Base-by-base conservation (phyloP, 305 asterid genomes). In the Solanum hybrid region DNA sequence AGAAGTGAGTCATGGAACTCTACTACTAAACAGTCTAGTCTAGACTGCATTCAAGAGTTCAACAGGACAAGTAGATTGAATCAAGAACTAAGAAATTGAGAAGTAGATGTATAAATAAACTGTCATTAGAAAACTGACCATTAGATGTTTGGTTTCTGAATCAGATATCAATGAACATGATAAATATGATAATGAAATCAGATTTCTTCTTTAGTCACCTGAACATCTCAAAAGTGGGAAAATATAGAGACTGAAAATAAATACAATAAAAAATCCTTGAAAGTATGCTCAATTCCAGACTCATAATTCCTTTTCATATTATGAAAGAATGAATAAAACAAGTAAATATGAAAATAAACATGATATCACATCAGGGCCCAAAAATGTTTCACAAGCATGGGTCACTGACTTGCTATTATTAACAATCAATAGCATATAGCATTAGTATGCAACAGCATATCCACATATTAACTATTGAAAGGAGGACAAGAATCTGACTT, bases 1-100 rank as follows among this genome's bases (percentile, higher is more conserved):
- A 89, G 71, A 46, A 88, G 79, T 88, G 77, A 75, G 79, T 90
- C 64, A 88, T 88, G 84, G 82, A 88, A 84, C 79, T 37, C 75
- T 27, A 78, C 37, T 29, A 51, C 87, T 51, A 71, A 26, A 71
- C 32, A 71, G 78, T 71, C 78, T 71, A 26, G 78, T 71, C 78
- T 71, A 31, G 46, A 85, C 42, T 56, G 87, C 75, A 56, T 80
- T 40, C 86, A 80, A 38, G 86, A 80, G 69, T 85, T 51, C 46
- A 51, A 11, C 3, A 56, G 76, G 31, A 85, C 76, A 85, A 82
- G 87, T 20, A 85, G 76, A 84, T 84, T 5, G 46, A 84, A 31
- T 31, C 24, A 38, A 38, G 73, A 46, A 26, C 37, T 42, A 81
- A 81, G 26, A 40, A 81, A 81, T 26, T 26, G 87, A 81, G 60